A percentile compares a stretch with the other conserved stretches of the same genome.
phyloP scores from a whole-genome alignment of 2,329 filamentous ascomycete species.

The Hypoxylon sp. region DNA sequence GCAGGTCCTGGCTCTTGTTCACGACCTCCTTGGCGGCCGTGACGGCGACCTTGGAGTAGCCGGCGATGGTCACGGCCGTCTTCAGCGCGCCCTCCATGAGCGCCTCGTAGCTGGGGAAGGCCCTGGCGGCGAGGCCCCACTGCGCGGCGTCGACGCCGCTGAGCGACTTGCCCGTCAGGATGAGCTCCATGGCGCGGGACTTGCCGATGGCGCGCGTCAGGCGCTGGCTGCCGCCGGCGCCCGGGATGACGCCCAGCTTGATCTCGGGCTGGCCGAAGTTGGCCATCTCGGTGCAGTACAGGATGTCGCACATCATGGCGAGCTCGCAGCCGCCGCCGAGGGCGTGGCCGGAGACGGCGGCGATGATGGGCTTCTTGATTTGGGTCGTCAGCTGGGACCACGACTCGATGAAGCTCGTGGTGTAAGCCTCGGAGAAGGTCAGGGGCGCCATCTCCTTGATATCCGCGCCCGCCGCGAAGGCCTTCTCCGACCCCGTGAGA shows the following conservation, averaged over 20 bases:
- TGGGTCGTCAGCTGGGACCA: constrained; percentile 87
- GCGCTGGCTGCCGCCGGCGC: constrained; percentile 89
- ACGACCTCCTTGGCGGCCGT: constrained; percentile 97
- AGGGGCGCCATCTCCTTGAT: constrained; percentile 99
- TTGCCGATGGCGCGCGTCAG: constrained; percentile 85
- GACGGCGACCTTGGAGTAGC: constrained; percentile 85
- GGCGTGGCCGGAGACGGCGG: constrained; percentile 92
- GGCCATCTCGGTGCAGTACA: constrained; percentile 86
- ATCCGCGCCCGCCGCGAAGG: constrained; percentile 94
- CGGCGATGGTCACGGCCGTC: constrained; percentile 88
- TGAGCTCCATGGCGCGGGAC: constrained; percentile 88
- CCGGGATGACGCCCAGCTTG: constrained; percentile 91
- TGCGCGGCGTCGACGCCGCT: constrained; percentile 82
- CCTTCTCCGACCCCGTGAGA: constrained; percentile 86
- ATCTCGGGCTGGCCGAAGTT: constrained; percentile 98
- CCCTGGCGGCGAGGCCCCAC: constrained; percentile 88
- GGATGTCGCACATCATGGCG: constrained; percentile 95
- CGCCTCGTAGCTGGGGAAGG: constrained; percentile 81
- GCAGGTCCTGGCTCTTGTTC: constrained; percentile 95
- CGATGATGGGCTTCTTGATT: constrained; percentile 93
- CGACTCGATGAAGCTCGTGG: constrained; percentile 88
- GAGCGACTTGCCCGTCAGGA: constrained; percentile 86
- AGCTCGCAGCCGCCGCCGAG: constrained; percentile 96
- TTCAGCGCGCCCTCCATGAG: constrained; percentile 81
- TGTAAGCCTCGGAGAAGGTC: constrained; percentile 88